Evolutionary conservation across 306 rosid genomes (phyloP).

Genomic region (Notholithocarpus densiflorus): DNA sequence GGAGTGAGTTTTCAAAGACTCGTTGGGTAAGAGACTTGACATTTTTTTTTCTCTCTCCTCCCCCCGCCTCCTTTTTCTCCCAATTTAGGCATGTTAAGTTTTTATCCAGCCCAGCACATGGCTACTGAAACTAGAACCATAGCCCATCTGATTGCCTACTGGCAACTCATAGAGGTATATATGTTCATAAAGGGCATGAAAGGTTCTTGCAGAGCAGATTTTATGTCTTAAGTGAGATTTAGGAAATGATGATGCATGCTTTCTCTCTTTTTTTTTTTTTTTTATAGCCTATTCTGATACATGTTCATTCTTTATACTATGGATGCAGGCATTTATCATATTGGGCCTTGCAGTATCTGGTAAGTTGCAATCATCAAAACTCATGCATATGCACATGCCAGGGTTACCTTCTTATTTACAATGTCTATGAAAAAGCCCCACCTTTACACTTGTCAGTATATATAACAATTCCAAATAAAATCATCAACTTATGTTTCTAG

Average conservation of each 20-base stretch:
- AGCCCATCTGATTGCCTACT: not conserved
- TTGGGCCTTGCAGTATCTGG: constrained; percentile 69
- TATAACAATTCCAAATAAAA: not conserved
- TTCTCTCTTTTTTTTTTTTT: not conserved
- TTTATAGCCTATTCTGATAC: not conserved
- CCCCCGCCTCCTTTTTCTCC: too few species aligned
- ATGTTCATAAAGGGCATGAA: not conserved
- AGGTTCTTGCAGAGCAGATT: constrained; percentile 11
- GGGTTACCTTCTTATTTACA: constrained; percentile 1
- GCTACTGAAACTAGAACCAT: not conserved
- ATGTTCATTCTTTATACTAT: constrained; percentile 26
- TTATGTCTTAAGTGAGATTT: constrained; percentile 4
- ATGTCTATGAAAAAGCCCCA: not conserved
- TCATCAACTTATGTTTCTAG: not conserved
- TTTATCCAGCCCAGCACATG: not conserved
- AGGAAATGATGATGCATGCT: not conserved
- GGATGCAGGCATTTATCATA: constrained; percentile 74
- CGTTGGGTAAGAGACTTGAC: constrained; percentile 68
- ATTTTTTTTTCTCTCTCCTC: constrained; percentile 3
- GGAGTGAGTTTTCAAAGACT: constrained; percentile 80
- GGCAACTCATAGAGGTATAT: not conserved
- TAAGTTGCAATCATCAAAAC: constrained; percentile 36
- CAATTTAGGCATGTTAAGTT: constrained; percentile 6
- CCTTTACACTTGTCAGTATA: not conserved
- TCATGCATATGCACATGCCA: not conserved